Percentiles rank a stretch among this genome's conserved stretches.
Evolutionary conservation across 2,329 filamentous ascomycete genomes (phyloP).

Genomic region (Arthrobotrys conoides): DNA sequence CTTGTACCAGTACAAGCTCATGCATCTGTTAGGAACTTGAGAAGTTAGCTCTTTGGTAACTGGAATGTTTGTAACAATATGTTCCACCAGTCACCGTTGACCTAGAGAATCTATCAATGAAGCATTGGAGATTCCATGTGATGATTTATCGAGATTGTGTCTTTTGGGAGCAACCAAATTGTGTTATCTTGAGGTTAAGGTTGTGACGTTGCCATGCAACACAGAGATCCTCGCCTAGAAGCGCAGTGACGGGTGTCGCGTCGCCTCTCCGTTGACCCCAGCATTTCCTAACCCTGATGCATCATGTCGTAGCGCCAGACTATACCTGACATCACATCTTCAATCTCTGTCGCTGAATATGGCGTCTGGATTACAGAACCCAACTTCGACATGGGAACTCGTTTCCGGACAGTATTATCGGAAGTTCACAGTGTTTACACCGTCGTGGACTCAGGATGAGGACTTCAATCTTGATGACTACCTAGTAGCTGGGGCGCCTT

Average conservation of each 20-base stretch:
- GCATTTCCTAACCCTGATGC: conserved; percentile 28
- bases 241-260: conserved; percentile 44
- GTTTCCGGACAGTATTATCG: conserved; percentile 95
- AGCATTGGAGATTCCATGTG: background rate
- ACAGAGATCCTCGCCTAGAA: conserved; percentile 33
- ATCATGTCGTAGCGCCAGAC: conserved; percentile 58
- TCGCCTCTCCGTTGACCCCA: conserved; percentile 43
- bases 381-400: conserved; percentile 93
- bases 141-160: background rate
- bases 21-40: conserved; percentile 1
- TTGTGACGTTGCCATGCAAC: conserved; percentile 50
- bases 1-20: conserved; percentile 22
- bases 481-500: conserved; percentile 89
- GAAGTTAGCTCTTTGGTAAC: background rate
- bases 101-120: background rate
- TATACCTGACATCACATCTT: conserved; percentile 29
- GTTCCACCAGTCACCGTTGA: background rate
- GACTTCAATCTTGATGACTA: conserved; percentile 97
- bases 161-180: background rate
- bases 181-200: conserved; percentile 7
- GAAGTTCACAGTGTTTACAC: conserved; percentile 92
- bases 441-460: conserved; percentile 81
- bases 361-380: conserved; percentile 55
- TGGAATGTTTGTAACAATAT: background rate
- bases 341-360: conserved; percentile 60